Percentiles rank a stretch among this genome's conserved stretches.
These are phyloP conservation scores for Diaporthe capsici DNA, from an alignment of 2,329 filamentous ascomycete species.

Conservation along the genomic window DNA sequence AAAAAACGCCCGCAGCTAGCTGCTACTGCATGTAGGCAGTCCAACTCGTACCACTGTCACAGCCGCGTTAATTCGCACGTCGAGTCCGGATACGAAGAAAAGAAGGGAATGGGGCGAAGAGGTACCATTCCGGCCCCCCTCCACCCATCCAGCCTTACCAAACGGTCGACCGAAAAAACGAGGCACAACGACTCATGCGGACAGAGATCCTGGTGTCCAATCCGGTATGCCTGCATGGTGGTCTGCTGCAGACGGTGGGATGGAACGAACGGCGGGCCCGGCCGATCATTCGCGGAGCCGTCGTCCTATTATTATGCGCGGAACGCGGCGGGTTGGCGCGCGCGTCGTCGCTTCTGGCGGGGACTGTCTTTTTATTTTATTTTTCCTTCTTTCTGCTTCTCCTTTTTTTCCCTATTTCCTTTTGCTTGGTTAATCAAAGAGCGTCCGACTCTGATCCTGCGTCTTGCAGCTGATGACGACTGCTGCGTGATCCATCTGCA, in stretches of 20 bases:
- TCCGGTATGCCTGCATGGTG: conserved; percentile 7
- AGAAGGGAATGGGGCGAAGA: background rate
- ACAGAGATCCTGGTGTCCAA: background rate
- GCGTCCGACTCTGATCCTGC: background rate
- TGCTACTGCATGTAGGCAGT: background rate
- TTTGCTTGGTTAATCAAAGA: background rate
- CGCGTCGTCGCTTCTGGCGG: conserved; percentile 24
- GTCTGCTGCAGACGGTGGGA: conserved; percentile 1
- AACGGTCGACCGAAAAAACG: conserved; percentile 21
- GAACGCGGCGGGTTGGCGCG: conserved; percentile 16
- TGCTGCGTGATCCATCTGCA: conserved; percentile 2
- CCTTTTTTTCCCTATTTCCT: background rate
- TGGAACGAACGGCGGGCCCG: conserved; percentile 26
- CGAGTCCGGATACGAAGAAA: conserved; percentile 11
- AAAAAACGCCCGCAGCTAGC: conserved; percentile 13
- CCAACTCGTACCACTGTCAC: background rate
- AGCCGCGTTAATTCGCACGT: background rate
- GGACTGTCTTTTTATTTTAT: background rate
- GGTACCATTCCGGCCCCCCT: background rate
- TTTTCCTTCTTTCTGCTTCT: background rate
- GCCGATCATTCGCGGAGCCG: conserved; percentile 28
- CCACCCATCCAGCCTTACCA: conserved; percentile 10
- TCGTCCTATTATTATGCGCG: conserved; percentile 19
- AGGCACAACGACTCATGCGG: conserved; percentile 13
- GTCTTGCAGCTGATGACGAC: conserved; percentile 12